Evolutionary conservation across 169 alveolate species (phyloP), one percentile per base, ranked within the genome.

Genomic region (Cyclospora cayetanensis): DNA sequence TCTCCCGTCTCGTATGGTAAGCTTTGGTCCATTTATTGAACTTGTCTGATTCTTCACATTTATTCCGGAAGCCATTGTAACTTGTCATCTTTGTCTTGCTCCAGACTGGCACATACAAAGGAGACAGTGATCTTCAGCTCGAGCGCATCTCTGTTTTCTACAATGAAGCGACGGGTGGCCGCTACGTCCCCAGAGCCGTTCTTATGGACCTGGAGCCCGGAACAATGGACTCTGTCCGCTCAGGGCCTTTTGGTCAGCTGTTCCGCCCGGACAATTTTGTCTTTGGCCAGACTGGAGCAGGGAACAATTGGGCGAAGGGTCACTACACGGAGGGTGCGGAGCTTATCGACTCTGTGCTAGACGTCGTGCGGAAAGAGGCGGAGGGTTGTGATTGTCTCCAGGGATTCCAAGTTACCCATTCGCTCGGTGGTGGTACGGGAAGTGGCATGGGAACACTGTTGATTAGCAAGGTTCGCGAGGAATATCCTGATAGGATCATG

Each of bases 361-460:
- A 98, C 93, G 99, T 98, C 55, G 99, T 98, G 91, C 97, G 99
- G 93, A 98, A 98, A 96, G 99, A 98, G 95, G 99, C 99, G 55
- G 99, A 98, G 96, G 99, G 99, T 74, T 98, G 99, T 93, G 99
- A 98, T 95, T 98, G 99, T 96, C 96, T 98, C 46, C 99, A 98
- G 99, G 99, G 89, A 95, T 98, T 97, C 98, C 94, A 89, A 83
- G 84, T 98, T 85, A 97, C 99, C n/a, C 99, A 98, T 97, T 97
- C 99, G n/a, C 96, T 98, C 87, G 99, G 99, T 83, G 99, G 99
- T 80, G 99, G 99, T 94, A 98, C 99, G 31, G 99, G 99, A 66
- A 96, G 99, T 72, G 99, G 99, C 77, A 98, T 98, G 99, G 99
- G 99, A 72, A 98, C 99, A 52, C 96, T 98, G 84, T 95, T 98